phyloP scores from a whole-genome alignment of 345 rosid species.

The Lumnitzera littorea region DNA sequence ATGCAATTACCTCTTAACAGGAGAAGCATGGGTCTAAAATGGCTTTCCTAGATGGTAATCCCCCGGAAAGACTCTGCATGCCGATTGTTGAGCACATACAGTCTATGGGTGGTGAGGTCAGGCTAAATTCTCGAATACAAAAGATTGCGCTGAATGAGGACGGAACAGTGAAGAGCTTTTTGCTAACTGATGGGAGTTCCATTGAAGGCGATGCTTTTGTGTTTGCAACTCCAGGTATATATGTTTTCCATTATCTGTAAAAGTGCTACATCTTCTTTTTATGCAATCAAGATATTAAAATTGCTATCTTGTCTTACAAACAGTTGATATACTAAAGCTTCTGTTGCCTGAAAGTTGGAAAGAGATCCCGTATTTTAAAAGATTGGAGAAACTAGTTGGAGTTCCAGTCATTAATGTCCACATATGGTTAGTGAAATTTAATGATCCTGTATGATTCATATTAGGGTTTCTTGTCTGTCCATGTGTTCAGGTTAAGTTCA shows the following conservation, averaged over 20 bases:
- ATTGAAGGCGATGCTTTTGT: conserved; percentile 86
- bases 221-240: conserved; percentile 80
- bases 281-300: conserved; percentile 7
- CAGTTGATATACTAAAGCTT: conserved; percentile 89
- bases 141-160: conserved; percentile 73
- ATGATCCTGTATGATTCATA: background rate
- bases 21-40: conserved; percentile 97
- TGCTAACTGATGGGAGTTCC: conserved; percentile 51
- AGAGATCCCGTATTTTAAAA: conserved; percentile 74
- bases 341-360: conserved; percentile 80
- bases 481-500: background rate
- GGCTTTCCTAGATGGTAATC: conserved; percentile 97
- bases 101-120: conserved; percentile 79
- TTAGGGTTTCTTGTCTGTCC: background rate
- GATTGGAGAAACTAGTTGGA: conserved; percentile 86
- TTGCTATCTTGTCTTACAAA: conserved; percentile 13
- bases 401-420: conserved; percentile 97
- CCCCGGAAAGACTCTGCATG: conserved; percentile 91
- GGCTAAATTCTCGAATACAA: conserved; percentile 66
- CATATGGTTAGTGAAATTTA: conserved; percentile 67
- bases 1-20: conserved; percentile 25
- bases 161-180: conserved; percentile 70
- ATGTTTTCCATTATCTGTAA: background rate
- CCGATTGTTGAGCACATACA: conserved; percentile 71
- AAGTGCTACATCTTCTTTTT: background rate